Evolutionary conservation across 23 red algal species (phyloP).

Genomic region (Cyanidiococcus yangmingshanensis): DNA sequence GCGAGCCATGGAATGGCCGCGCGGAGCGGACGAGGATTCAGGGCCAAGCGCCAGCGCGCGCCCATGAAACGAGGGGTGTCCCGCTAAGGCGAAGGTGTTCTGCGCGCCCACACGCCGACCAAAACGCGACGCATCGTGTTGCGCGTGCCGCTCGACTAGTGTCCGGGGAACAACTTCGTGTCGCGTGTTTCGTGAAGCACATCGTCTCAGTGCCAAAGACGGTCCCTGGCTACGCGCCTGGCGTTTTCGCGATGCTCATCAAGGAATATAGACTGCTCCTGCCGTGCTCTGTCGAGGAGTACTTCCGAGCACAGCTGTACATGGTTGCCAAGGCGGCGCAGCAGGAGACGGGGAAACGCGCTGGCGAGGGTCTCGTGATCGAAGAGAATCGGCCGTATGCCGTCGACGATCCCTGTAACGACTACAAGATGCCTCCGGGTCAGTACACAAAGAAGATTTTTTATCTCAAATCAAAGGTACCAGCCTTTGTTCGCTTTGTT

Average conservation of each 20-base stretch:
- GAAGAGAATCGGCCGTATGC: constrained; percentile 58
- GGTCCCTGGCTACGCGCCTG: no score
- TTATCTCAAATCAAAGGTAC: constrained; percentile 37
- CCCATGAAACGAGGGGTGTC: no score
- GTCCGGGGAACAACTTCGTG: no score
- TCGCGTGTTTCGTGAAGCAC: no score
- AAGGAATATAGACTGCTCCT: constrained; percentile 88
- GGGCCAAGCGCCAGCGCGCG: no score
- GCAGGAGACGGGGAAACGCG: constrained; percentile 47
- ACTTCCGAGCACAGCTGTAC: constrained; percentile 48
- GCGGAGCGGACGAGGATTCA: no score
- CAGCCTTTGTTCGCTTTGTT: constrained; percentile 40
- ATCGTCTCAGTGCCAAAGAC: no score
- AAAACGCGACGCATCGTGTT: no score
- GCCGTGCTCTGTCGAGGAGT: constrained; percentile 50
- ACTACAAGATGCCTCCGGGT: constrained; percentile 46
- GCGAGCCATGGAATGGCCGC: no score
- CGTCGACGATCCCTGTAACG: constrained; percentile 34
- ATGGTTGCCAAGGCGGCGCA: constrained; percentile 52
- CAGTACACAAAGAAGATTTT: constrained; percentile 57
- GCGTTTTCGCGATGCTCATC: constrained; percentile 55
- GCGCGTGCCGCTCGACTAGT: no score
- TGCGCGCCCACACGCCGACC: no score
- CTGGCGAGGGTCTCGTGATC: constrained; percentile 63
- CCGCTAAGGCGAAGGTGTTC: no score